These are phyloP conservation scores for Periconia macrospinosa DNA, from an alignment of 2,329 filamentous ascomycete genomes.

Conservation along the genomic window DNA sequence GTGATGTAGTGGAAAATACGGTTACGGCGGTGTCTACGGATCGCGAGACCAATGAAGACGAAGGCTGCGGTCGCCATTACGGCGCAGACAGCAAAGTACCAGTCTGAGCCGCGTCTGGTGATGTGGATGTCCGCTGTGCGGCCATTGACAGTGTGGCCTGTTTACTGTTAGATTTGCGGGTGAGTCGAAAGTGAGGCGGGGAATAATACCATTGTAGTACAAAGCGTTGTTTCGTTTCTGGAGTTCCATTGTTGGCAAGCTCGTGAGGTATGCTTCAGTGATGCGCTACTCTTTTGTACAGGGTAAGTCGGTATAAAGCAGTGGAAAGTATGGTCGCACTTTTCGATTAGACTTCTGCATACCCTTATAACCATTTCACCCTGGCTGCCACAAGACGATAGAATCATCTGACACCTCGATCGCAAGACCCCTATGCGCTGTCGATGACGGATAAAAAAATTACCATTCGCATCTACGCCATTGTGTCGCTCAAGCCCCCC, in stretches of 20 bases:
- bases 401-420: too few relatives aligned
- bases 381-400: too few relatives aligned
- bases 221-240: constrained; percentile 23
- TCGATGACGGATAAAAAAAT: too few relatives aligned
- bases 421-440: too few relatives aligned
- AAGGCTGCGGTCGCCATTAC: constrained; percentile 61
- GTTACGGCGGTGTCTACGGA: constrained; percentile 57
- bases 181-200: neutral
- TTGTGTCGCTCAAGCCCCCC: too few relatives aligned
- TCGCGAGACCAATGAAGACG: constrained; percentile 55
- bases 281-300: too few relatives aligned
- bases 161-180: neutral
- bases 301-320: too few relatives aligned
- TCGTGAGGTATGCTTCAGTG: too few relatives aligned
- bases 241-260: constrained; percentile 3
- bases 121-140: constrained; percentile 57
- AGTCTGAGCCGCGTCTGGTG: constrained; percentile 62
- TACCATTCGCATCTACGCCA: too few relatives aligned
- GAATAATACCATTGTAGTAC: constrained; percentile 19
- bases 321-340: too few relatives aligned
- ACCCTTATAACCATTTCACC: too few relatives aligned
- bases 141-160: constrained; percentile 51
- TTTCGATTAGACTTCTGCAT: too few relatives aligned
- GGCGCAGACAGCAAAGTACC: constrained; percentile 64
- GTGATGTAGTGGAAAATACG: constrained; percentile 69